Evolutionary conservation across 2,329 filamentous ascomycete species (phyloP).

Genomic region (Delphinella strobiligena): DNA sequence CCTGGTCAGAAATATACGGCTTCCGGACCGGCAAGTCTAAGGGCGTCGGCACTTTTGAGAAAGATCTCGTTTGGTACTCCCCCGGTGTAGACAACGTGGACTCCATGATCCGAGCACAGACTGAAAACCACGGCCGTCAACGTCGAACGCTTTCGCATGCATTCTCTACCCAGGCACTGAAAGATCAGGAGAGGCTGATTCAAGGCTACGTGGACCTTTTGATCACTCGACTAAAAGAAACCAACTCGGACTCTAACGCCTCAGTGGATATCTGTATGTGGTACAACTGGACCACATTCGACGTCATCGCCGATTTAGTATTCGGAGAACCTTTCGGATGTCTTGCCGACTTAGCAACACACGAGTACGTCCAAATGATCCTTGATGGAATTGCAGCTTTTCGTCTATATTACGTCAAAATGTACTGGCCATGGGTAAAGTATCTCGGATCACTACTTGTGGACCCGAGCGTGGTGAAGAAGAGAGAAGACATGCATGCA

Average conservation of each 20-base stretch:
- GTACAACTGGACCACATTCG: slow-evolving; percentile 28
- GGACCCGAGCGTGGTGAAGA: slow-evolving; percentile 11
- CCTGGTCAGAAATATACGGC: slow-evolving; percentile 33
- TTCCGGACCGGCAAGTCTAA: slow-evolving; percentile 24
- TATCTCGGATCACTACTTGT: slow-evolving; percentile 10
- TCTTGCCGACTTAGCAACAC: slow-evolving; percentile 15
- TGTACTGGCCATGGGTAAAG: slow-evolving; percentile 15
- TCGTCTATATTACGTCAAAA: slow-evolving; percentile 15
- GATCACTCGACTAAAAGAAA: slow-evolving; percentile 19
- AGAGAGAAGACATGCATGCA: slow-evolving; percentile 14
- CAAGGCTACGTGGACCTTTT: slow-evolving; percentile 28
- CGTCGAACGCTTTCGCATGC: slow-evolving; percentile 27
- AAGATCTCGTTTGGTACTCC: slow-evolving; percentile 25
- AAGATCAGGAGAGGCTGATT: slow-evolving; percentile 26
- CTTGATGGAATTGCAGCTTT: slow-evolving; percentile 16
- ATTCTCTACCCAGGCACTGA: slow-evolving; percentile 31
- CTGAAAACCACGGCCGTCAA: slow-evolving; percentile 22
- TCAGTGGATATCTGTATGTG: slow-evolving; percentile 18
- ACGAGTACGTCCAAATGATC: slow-evolving; percentile 20
- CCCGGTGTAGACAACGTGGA: slow-evolving; percentile 15
- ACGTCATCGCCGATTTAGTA: slow-evolving; percentile 24
- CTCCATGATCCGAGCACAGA: slow-evolving; percentile 17
- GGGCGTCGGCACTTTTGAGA: slow-evolving; percentile 22
- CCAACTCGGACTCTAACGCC: slow-evolving; percentile 6
- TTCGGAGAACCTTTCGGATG: slow-evolving; percentile 22